Base-by-base conservation (phyloP, 768 basidiomycete genomes). In the Tricholoma sp. region DNA sequence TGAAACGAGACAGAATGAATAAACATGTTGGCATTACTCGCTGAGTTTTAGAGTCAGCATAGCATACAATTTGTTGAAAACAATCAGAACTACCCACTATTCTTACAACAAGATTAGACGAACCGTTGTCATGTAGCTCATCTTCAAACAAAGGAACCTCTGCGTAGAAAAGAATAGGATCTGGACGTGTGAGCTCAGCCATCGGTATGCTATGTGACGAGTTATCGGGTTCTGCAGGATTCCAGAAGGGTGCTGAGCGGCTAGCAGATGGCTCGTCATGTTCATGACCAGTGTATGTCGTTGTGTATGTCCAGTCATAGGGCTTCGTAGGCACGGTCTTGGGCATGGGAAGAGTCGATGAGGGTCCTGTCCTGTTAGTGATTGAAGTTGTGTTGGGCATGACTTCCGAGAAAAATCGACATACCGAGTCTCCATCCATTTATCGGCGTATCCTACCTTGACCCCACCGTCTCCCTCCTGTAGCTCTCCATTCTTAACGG, bases 221-320 rank as follows among this genome's bases (percentile, higher is more conserved):
- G 56, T 90, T 74, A 32, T 80, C 75, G 1, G 81, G 72, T 61
- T 90, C 82, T 4, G 84, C 83, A 24, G 79, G 69, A 18, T 58
- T 67, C 86, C 88, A 89, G 1, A 61, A 56, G 32, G 66, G 61
- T 2, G 62, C 58, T 34, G 55, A 22, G 34, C 31, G 34, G 16
- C 55, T 62, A 16, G 65, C 63, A 0, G 69, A 59, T 18, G 57
- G 8, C 4, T 59, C 58, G 31, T 61, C 51, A 12, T 63, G 54
- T 21, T 68, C 67, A 62, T 88, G 84, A 0, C 96, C 97, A 0
- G 84, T 64, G 63, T 98, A 94, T 3, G 80, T 84, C 1, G 94
- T 91, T 2, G 95, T 97, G 69, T 97, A 98, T 10, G 97, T 99
- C 97, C 97, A 98, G 67, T 99, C 97, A 70, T 91, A 98, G 0